Evolutionary conservation across 306 rosid species (phyloP).

Genomic region (Quercus gilva): DNA sequence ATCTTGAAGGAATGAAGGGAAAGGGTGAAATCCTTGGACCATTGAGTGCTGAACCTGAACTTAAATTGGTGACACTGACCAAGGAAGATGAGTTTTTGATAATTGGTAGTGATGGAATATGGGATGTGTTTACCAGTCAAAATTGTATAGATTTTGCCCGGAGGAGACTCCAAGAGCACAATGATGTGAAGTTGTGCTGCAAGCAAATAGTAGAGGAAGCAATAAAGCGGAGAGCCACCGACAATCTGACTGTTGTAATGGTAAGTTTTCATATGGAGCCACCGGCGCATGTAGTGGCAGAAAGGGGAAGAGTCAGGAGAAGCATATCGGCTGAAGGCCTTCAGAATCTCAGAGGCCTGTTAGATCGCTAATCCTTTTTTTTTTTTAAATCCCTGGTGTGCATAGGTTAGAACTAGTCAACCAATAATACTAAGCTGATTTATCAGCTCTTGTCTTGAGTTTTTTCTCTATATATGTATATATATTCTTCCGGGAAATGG

Average conservation of each 20-base stretch:
- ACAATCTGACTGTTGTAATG: conserved; percentile 80
- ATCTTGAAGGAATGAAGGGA: conserved; percentile 90
- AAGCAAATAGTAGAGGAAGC: conserved; percentile 83
- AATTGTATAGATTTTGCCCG: conserved; percentile 80
- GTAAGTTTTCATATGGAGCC: conserved; percentile 79
- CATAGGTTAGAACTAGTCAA: not conserved
- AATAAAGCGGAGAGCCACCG: conserved; percentile 60
- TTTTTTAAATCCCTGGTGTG: not conserved
- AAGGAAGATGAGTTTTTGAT: conserved; percentile 85
- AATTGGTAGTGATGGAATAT: conserved; percentile 89
- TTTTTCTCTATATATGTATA: conserved; percentile 33
- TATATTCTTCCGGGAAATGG: conserved; percentile 32
- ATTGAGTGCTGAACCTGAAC: conserved; percentile 89
- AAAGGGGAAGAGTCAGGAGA: conserved; percentile 66
- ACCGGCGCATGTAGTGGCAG: conserved; percentile 56
- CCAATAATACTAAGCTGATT: conserved; percentile 13
- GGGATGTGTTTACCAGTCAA: conserved; percentile 85
- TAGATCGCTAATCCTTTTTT: conserved; percentile 33
- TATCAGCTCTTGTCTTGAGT: not conserved
- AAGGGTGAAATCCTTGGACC: conserved; percentile 68
- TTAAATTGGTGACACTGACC: conserved; percentile 56
- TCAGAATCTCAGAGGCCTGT: conserved; percentile 57
- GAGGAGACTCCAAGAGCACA: conserved; percentile 78
- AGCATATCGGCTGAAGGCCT: conserved; percentile 91
- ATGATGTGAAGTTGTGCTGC: conserved; percentile 81